A percentile compares a stretch with the other conserved stretches of the same genome.
phyloP scores from a whole-genome alignment of 805 yeast genomes.

The Kluyveromyces nonfermentans region DNA sequence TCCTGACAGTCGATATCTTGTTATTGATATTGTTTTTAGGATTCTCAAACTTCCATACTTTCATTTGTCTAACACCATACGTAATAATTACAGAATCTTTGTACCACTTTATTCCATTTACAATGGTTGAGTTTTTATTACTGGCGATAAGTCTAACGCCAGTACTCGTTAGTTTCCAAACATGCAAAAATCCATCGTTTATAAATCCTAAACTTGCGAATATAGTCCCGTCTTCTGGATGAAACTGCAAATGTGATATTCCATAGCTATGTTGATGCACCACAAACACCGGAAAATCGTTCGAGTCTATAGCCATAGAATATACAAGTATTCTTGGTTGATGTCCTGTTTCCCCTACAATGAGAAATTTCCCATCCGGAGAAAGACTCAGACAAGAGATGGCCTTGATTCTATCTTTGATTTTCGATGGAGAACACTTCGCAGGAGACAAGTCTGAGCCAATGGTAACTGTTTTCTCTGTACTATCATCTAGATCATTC shows the following conservation, averaged over 20 bases:
- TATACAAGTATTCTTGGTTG: conserved; percentile 55
- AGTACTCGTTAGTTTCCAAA: conserved; percentile 42
- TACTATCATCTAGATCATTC: conserved; percentile 9
- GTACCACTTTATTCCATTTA: conserved; percentile 49
- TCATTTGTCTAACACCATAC: conserved; percentile 50
- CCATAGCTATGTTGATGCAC: conserved; percentile 62
- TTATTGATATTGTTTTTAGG: background rate
- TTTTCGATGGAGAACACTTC: conserved; percentile 10
- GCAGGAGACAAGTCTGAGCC: conserved; percentile 7
- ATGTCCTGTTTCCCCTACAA: conserved; percentile 65
- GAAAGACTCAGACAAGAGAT: conserved; percentile 52
- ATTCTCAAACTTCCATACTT: conserved; percentile 46
- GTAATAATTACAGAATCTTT: conserved; percentile 41
- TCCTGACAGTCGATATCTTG: conserved; percentile 13
- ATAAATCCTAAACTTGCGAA: conserved; percentile 57
- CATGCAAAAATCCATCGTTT: conserved; percentile 56
- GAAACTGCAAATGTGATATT: conserved; percentile 43
- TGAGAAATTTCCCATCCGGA: conserved; percentile 43
- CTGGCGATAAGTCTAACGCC: conserved; percentile 36
- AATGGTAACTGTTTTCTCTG: conserved; percentile 5
- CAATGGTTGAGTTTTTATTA: conserved; percentile 53
- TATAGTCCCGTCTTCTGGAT: conserved; percentile 42
- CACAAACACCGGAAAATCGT: conserved; percentile 40
- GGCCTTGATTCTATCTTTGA: conserved; percentile 36
- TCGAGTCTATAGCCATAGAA: conserved; percentile 44